A percentile compares a stretch with the other conserved stretches of the same genome.
Evolutionary conservation across 2,329 filamentous ascomycete species (phyloP).

Genomic region (Pseudonectria foliicola): DNA sequence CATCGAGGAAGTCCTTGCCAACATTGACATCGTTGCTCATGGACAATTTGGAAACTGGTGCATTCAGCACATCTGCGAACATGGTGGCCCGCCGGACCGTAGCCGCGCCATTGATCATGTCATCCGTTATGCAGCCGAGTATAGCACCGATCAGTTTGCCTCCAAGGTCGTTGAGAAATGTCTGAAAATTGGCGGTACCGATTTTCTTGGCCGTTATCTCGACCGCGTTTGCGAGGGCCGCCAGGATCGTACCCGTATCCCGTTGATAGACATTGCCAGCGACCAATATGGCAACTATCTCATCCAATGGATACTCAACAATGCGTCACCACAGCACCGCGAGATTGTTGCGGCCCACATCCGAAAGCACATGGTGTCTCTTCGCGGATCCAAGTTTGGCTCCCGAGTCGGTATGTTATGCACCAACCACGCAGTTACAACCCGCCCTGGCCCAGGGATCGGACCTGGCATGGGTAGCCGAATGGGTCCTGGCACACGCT

Average conservation of each 20-base stretch:
- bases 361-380: conserved; percentile 98
- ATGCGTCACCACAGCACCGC: conserved; percentile 78
- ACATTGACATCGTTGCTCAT: conserved; percentile 93
- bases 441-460: conserved; percentile 77
- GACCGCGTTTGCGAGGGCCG: conserved; percentile 90
- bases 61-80: conserved; percentile 98
- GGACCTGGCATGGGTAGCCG: conserved; percentile 56
- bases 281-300: conserved; percentile 99
- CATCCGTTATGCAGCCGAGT: conserved; percentile 85
- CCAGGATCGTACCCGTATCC: conserved; percentile 85
- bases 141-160: conserved; percentile 98
- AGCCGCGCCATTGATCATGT: conserved; percentile 93
- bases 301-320: conserved; percentile 92
- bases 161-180: conserved; percentile 99
- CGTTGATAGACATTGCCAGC: conserved; percentile 94
- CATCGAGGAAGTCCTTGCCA: conserved; percentile 90
- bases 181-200: conserved; percentile 85
- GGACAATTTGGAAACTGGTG: conserved; percentile 99
- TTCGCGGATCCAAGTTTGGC: conserved; percentile 96
- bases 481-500: conserved; percentile 52
- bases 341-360: conserved; percentile 92
- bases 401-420: conserved; percentile 98
- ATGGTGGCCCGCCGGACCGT: conserved; percentile 84
- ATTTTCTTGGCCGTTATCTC: conserved; percentile 89
- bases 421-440: conserved; percentile 85